These are phyloP conservation scores for Hypoxylon sp. DNA, from an alignment of 2,329 filamentous ascomycete genomes.

Conservation along the genomic window DNA sequence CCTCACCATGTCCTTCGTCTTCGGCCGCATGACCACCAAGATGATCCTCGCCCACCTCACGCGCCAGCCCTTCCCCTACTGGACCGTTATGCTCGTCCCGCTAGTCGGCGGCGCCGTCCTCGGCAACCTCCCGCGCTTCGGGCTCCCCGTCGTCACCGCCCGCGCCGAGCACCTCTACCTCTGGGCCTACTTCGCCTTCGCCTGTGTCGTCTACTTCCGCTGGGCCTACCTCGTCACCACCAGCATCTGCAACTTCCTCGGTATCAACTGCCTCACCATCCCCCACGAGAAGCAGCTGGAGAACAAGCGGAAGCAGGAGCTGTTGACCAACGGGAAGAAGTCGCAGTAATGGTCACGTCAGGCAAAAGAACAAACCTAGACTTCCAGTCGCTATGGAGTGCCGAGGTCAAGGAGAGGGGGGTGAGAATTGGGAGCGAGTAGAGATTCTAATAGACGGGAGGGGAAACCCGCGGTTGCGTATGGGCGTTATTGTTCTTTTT, in stretches of 20 bases:
- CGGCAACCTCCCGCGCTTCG: slow-evolving; percentile 81
- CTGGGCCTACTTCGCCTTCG: slow-evolving; percentile 82
- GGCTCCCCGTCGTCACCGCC: slow-evolving; percentile 71
- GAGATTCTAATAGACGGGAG: not conserved
- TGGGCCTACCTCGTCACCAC: slow-evolving; percentile 93
- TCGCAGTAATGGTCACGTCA: too few relatives aligned
- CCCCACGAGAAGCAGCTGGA: slow-evolving; percentile 66
- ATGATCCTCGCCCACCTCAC: slow-evolving; percentile 97
- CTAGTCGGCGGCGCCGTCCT: slow-evolving; percentile 85
- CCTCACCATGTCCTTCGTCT: slow-evolving; percentile 93
- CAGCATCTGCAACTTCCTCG: slow-evolving; percentile 89
- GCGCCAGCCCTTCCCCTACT: slow-evolving; percentile 92
- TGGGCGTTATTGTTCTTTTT: slow-evolving; percentile 13
- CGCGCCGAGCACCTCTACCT: slow-evolving; percentile 80
- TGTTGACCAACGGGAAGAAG: slow-evolving; percentile 43
- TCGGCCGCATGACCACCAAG: slow-evolving; percentile 97
- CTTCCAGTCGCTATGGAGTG: not conserved
- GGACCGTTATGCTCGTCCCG: slow-evolving; percentile 89
- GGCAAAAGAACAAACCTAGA: not conserved
- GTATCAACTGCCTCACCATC: slow-evolving; percentile 95
- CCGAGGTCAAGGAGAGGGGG: too few relatives aligned
- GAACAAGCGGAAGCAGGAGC: slow-evolving; percentile 53
- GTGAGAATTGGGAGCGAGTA: not conserved
- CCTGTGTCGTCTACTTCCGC: slow-evolving; percentile 84
- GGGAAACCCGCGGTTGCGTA: not conserved